These are phyloP conservation scores for Asterochloris erici DNA, from an alignment of 139 green algal species.

Conservation along the genomic window DNA sequence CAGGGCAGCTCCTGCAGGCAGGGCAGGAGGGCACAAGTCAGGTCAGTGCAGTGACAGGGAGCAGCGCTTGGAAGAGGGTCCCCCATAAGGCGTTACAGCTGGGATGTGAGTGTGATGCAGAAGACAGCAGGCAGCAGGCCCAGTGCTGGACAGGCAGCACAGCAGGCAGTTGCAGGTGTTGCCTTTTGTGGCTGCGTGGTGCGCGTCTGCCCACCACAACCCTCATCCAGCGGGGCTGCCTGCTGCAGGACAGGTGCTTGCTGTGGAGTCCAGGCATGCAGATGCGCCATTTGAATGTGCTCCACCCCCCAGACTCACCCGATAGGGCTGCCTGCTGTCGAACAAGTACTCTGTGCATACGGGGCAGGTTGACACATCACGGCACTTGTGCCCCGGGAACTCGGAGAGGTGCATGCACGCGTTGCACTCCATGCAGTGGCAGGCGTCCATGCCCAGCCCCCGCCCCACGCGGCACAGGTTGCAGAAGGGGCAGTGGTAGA, in stretches of 20 bases:
- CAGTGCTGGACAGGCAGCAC: not conserved
- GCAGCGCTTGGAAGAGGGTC: too few species aligned
- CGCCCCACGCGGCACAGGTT: slow-evolving; percentile 85
- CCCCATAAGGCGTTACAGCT: too few species aligned
- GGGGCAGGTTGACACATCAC: slow-evolving; percentile 84
- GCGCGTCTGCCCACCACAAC: not conserved
- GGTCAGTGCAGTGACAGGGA: too few species aligned
- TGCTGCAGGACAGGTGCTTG: not conserved
- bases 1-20: slow-evolving; percentile 82
- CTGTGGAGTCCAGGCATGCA: too few species aligned
- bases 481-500: slow-evolving; percentile 99
- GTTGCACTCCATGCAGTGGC: slow-evolving; percentile 99
- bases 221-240: not conserved
- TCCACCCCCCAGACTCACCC: slow-evolving; percentile 3
- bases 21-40: too few species aligned
- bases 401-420: slow-evolving; percentile 91
- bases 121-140: not conserved
- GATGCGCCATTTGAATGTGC: not conserved
- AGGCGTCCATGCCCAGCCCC: slow-evolving; percentile 89
- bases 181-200: not conserved
- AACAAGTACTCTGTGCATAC: slow-evolving; percentile 97
- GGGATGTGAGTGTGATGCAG: too few species aligned
- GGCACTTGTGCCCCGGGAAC: slow-evolving; percentile 87
- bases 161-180: not conserved
- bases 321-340: slow-evolving; percentile 64